Evolutionary conservation across 192 early-diverging fungal species (phyloP).

Genomic region (Pecoramyces ruminantium): DNA sequence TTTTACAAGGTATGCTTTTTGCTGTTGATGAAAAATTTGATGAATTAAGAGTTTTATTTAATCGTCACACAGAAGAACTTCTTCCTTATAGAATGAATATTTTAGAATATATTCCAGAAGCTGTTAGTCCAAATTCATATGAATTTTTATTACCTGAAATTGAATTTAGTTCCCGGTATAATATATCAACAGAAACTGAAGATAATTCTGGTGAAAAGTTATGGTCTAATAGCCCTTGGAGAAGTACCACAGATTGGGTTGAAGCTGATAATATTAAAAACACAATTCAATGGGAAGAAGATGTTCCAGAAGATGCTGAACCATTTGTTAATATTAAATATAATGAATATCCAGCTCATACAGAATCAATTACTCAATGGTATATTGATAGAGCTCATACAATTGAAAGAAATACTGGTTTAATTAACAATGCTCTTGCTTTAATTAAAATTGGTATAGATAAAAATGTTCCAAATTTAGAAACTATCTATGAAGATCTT

Average conservation of each 20-base stretch:
- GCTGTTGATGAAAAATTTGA: conserved; percentile 32
- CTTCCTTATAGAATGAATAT: conserved; percentile 43
- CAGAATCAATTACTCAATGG: conserved; percentile 29
- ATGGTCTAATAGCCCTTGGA: conserved; percentile 30
- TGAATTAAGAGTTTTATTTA: conserved; percentile 41
- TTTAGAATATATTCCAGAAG: conserved; percentile 37
- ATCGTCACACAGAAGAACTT: conserved; percentile 33
- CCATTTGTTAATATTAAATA: conserved; percentile 16
- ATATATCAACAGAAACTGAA: neutral
- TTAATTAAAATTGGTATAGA: conserved; percentile 28
- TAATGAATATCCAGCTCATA: conserved; percentile 24
- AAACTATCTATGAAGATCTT: conserved; percentile 30
- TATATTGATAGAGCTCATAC: conserved; percentile 31
- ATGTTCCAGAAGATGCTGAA: conserved; percentile 4
- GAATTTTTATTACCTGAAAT: conserved; percentile 1
- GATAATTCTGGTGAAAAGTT: conserved; percentile 9
- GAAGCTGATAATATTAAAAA: conserved; percentile 13
- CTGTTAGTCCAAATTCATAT: conserved; percentile 18
- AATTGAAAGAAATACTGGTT: conserved; percentile 31
- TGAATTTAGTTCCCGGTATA: neutral
- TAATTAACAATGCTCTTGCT: conserved; percentile 27
- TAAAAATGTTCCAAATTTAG: conserved; percentile 25
- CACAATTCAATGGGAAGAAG: conserved; percentile 2
- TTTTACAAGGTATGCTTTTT: conserved; percentile 29
- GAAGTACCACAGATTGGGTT: conserved; percentile 30